These are phyloP conservation scores for Zoysia pacifica DNA, from an alignment of 176 grass and related monocot species.

Conservation along the genomic window DNA sequence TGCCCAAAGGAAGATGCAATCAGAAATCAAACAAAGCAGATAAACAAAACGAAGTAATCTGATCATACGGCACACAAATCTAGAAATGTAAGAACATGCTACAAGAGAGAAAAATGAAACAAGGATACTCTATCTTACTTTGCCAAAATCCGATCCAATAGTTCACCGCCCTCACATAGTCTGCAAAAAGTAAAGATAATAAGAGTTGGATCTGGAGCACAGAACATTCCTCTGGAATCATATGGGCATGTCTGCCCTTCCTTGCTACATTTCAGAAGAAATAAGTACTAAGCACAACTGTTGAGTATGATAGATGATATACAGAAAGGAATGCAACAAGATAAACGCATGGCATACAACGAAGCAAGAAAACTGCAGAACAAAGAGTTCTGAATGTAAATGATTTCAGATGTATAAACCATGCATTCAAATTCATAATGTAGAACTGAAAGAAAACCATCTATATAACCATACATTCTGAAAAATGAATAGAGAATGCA, in stretches of 20 bases:
- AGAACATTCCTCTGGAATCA: slow-evolving; percentile 29
- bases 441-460: background rate
- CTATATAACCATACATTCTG: background rate
- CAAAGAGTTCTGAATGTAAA: slow-evolving; percentile 3
- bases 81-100: slow-evolving; percentile 1
- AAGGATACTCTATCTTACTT: slow-evolving; percentile 66
- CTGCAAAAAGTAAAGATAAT: slow-evolving; percentile 55
- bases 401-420: background rate
- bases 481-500: slow-evolving; percentile 26
- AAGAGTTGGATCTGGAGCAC: slow-evolving; percentile 33
- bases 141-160: slow-evolving; percentile 89
- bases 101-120: slow-evolving; percentile 2
- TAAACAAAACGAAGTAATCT: slow-evolving; percentile 16
- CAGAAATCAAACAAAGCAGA: slow-evolving; percentile 27
- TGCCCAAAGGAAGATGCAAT: slow-evolving; percentile 34
- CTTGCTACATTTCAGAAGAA: background rate
- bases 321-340: slow-evolving; percentile 9
- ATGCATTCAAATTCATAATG: slow-evolving; percentile 20
- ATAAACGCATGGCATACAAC: background rate
- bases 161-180: slow-evolving; percentile 98
- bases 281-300: slow-evolving; percentile 12
- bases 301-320: slow-evolving; percentile 6
- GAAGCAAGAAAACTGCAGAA: slow-evolving; percentile 7
- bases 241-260: slow-evolving; percentile 3
- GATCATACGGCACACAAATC: slow-evolving; percentile 13